Conservation (phyloP, 108 stramenopile species). For the Aurantiochytrium sp. region DNA sequence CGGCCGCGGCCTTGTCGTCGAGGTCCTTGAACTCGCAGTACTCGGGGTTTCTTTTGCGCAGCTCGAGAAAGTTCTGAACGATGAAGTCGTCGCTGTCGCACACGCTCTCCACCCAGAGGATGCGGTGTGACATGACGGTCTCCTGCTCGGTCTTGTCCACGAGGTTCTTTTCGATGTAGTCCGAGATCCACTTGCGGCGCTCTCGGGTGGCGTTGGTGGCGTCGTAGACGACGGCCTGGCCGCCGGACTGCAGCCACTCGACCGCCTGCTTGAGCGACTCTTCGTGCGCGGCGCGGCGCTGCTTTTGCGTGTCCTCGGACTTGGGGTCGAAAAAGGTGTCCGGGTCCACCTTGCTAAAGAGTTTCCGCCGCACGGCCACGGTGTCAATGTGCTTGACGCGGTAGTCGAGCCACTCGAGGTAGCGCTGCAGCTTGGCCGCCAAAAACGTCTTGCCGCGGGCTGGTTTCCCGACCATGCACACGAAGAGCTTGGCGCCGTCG, state of each 20-base stretch:
- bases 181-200: conserved; percentile 57
- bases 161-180: conserved; percentile 31
- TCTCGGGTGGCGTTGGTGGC: conserved; percentile 82
- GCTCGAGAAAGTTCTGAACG: conserved; percentile 74
- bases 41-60: conserved; percentile 77
- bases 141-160: conserved; percentile 45
- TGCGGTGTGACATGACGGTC: conserved; percentile 50
- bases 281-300: conserved; percentile 69
- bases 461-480: conserved; percentile 94
- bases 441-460: conserved; percentile 95
- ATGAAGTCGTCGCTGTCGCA: conserved; percentile 78
- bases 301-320: conserved; percentile 63
- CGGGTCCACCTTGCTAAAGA: conserved; percentile 37
- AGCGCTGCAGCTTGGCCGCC: conserved; percentile 85
- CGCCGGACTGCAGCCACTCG: conserved; percentile 59
- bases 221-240: conserved; percentile 86
- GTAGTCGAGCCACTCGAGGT: conserved; percentile 78
- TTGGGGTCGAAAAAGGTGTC: conserved; percentile 80
- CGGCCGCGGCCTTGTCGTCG: conserved; percentile 66
- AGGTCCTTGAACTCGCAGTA: conserved; percentile 66
- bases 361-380: conserved; percentile 49
- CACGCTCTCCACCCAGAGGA: conserved; percentile 84
- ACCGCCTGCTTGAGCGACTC: conserved; percentile 78
- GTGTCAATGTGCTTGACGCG: conserved; percentile 5
- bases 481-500: conserved; percentile 60